A percentile compares a stretch with the other conserved stretches of the same genome.
Conservation (phyloP, 495 filamentous ascomycete genomes). For the Trichoderma virens region DNA sequence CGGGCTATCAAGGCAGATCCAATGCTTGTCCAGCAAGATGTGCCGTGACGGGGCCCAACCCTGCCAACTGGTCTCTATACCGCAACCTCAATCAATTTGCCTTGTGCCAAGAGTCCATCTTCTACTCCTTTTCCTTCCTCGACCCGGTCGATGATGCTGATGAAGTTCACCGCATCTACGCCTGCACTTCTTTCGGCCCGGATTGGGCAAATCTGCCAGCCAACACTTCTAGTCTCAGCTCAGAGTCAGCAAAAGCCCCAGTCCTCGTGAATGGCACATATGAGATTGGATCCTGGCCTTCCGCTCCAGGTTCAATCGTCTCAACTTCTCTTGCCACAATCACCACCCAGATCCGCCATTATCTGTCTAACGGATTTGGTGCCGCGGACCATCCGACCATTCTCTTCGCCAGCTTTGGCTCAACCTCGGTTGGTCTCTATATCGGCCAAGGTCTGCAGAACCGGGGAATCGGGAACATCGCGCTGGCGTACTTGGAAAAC, state of each 20-base stretch:
- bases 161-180: slow-evolving; percentile 20
- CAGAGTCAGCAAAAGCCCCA: slow-evolving; percentile 8
- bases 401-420: slow-evolving; percentile 18
- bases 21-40: slow-evolving; percentile 27
- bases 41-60: slow-evolving; percentile 22
- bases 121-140: slow-evolving; percentile 24
- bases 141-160: slow-evolving; percentile 23
- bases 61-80: slow-evolving; percentile 27
- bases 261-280: slow-evolving; percentile 10
- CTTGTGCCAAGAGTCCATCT: slow-evolving; percentile 21
- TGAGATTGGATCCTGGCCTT: slow-evolving; percentile 22
- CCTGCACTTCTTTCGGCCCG: slow-evolving; percentile 26
- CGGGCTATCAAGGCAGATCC: neutral
- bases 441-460: slow-evolving; percentile 23
- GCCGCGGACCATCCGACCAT: slow-evolving; percentile 13
- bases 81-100: slow-evolving; percentile 19
- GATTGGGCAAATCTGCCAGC: slow-evolving; percentile 18
- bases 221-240: slow-evolving; percentile 6
- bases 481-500: slow-evolving; percentile 18
- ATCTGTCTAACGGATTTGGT: slow-evolving; percentile 18
- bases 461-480: slow-evolving; percentile 18
- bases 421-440: slow-evolving; percentile 16
- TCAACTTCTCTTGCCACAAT: slow-evolving; percentile 15
- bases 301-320: slow-evolving; percentile 14
- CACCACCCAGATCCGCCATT: slow-evolving; percentile 21